phyloP scores from a whole-genome alignment of 2,329 filamentous ascomycete genomes.

The Cercospora sp. region DNA sequence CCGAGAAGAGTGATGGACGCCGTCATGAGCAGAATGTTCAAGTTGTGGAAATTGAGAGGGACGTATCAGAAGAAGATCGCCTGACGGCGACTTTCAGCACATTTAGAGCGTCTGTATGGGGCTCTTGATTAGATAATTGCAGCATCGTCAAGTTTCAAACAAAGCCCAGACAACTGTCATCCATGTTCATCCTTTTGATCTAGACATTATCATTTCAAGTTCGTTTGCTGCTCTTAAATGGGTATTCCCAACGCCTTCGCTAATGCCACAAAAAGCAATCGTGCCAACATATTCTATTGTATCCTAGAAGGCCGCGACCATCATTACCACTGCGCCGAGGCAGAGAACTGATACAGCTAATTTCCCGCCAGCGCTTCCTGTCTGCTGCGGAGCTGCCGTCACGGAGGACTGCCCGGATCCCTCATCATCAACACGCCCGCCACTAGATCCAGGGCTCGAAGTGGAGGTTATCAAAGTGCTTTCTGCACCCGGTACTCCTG shows the following conservation, averaged over 20 bases:
- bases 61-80: constrained; percentile 33
- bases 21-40: constrained; percentile 55
- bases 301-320: neutral
- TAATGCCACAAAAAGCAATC: neutral
- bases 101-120: constrained; percentile 6
- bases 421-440: neutral
- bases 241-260: neutral
- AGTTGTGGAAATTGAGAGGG: constrained; percentile 48
- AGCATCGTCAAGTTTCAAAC: too few species aligned
- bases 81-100: constrained; percentile 5
- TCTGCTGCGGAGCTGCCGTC: neutral
- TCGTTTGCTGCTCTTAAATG: neutral
- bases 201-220: neutral
- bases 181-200: neutral
- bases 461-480: neutral
- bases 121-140: neutral
- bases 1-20: constrained; percentile 44
- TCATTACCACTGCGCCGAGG: neutral
- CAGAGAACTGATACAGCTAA: neutral
- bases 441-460: neutral
- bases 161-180: neutral
- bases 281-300: neutral
- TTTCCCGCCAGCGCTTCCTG: neutral
- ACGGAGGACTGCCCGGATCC: neutral
- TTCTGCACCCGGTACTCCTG: neutral